A percentile compares a stretch with the other conserved stretches of the same genome.
Evolutionary conservation across 805 yeast genomes (phyloP).

Genomic region (Saccharomycopsis selenospora): DNA sequence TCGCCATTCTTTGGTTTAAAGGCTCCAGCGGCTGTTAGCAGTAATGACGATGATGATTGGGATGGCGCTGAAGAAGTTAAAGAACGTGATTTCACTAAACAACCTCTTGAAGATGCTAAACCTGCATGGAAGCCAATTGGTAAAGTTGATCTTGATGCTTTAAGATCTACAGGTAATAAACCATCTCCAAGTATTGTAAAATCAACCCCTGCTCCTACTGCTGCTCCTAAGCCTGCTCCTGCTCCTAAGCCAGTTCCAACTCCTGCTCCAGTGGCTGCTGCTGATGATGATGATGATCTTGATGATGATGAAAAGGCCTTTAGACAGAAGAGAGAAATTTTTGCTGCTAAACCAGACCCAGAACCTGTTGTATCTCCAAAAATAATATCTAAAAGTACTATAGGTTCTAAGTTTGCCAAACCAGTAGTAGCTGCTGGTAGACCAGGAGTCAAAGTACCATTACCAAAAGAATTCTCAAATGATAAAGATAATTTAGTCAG

Average conservation of each 20-base stretch:
- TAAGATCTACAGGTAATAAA: constrained; percentile 33
- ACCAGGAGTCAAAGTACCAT: constrained; percentile 12
- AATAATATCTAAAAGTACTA: neutral
- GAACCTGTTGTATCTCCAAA: constrained; percentile 2
- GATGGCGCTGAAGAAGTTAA: constrained; percentile 38
- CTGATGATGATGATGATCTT: constrained; percentile 19
- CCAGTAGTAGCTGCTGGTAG: constrained; percentile 9
- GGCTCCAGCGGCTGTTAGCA: constrained; percentile 21
- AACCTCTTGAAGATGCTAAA: constrained; percentile 37
- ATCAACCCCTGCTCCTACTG: constrained; percentile 22
- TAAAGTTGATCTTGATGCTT: constrained; percentile 46
- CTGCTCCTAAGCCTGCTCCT: constrained; percentile 23
- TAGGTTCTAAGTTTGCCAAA: constrained; percentile 2
- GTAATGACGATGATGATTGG: constrained; percentile 36
- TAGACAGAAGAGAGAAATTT: constrained; percentile 18
- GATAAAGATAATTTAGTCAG: constrained; percentile 39
- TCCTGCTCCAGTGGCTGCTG: constrained; percentile 17
- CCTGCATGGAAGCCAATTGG: constrained; percentile 58
- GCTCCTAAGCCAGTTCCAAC: constrained; percentile 17
- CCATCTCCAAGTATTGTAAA: constrained; percentile 32
- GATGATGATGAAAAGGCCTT: constrained; percentile 21
- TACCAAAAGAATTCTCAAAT: constrained; percentile 9
- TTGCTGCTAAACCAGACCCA: constrained; percentile 1
- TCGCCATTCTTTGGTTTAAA: constrained; percentile 15
- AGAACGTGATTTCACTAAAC: constrained; percentile 42